Evolutionary conservation across 345 rosid species (phyloP).

Genomic region (Melastoma malabathricum): DNA sequence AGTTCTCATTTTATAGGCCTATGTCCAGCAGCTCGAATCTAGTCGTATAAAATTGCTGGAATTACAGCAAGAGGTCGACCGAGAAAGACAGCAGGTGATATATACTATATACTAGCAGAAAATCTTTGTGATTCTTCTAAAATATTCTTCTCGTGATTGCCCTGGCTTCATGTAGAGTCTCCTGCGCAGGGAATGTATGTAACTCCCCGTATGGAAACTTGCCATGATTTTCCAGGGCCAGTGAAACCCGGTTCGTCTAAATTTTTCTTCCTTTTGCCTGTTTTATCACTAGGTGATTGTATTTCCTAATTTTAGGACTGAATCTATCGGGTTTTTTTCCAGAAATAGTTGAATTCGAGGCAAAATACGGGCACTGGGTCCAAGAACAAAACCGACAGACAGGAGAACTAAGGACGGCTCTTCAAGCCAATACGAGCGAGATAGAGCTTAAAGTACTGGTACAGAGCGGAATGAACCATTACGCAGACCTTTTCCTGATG

Average conservation of each 20-base stretch:
- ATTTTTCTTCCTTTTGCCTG: too few species aligned
- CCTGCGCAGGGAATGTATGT: too few species aligned
- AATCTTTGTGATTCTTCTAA: too few species aligned
- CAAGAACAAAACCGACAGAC: constrained; percentile 63
- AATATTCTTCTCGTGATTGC: too few species aligned
- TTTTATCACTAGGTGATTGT: too few species aligned
- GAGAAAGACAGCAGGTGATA: constrained; percentile 71
- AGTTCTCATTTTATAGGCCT: constrained; percentile 44
- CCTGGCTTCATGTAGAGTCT: too few species aligned
- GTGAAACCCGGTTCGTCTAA: too few species aligned
- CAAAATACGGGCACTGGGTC: constrained; percentile 80
- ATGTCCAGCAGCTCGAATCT: constrained; percentile 88
- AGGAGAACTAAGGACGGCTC: constrained; percentile 42
- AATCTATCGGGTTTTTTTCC: constrained; percentile 9
- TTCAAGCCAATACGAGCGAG: constrained; percentile 45
- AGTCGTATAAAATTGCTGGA: constrained; percentile 78
- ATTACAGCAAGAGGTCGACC: constrained; percentile 76
- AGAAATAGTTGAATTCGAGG: constrained; percentile 74
- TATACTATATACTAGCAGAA: background rate
- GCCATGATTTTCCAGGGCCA: too few species aligned
- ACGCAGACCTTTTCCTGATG: constrained; percentile 71
- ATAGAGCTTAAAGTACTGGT: constrained; percentile 54
- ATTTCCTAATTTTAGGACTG: constrained; percentile 6
- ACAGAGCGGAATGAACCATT: constrained; percentile 53
- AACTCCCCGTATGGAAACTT: too few species aligned